These are phyloP conservation scores for Corynascus novoguineensis DNA, from an alignment of 495 filamentous ascomycete genomes.

Conservation along the genomic window DNA sequence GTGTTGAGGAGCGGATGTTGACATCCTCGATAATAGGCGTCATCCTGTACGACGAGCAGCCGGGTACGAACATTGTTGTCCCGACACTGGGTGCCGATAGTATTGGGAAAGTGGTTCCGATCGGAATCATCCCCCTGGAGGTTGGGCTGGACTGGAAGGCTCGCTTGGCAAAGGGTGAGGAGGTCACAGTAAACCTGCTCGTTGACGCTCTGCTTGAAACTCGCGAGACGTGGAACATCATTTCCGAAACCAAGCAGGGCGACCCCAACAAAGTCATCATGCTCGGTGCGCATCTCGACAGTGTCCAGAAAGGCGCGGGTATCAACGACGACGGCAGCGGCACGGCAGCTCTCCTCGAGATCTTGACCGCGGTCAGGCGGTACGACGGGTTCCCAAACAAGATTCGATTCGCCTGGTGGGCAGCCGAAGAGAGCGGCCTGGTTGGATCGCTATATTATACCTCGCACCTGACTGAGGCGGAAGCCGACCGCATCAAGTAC, in stretches of 20 bases:
- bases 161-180: conserved; percentile 34
- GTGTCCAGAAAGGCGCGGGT: conserved; percentile 55
- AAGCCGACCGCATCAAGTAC: conserved; percentile 52
- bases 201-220: conserved; percentile 43
- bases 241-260: conserved; percentile 59
- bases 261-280: conserved; percentile 59
- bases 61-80: conserved; percentile 45
- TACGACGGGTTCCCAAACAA: conserved; percentile 54
- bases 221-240: conserved; percentile 55
- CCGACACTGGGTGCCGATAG: conserved; percentile 36
- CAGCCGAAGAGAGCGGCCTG: conserved; percentile 60
- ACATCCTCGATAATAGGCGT: conserved; percentile 25
- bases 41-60: conserved; percentile 58
- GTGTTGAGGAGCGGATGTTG: background rate
- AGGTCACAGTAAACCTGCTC: conserved; percentile 18
- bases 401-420: conserved; percentile 67
- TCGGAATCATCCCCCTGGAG: conserved; percentile 32
- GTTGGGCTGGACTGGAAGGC: conserved; percentile 46
- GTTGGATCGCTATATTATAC: conserved; percentile 60
- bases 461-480: conserved; percentile 28
- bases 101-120: conserved; percentile 26
- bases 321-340: conserved; percentile 50
- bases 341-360: conserved; percentile 46
- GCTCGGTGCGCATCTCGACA: conserved; percentile 65
- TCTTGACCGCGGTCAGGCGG: conserved; percentile 57